phyloP scores from a whole-genome alignment of 805 yeast species.

The Pichia membranifaciens region DNA sequence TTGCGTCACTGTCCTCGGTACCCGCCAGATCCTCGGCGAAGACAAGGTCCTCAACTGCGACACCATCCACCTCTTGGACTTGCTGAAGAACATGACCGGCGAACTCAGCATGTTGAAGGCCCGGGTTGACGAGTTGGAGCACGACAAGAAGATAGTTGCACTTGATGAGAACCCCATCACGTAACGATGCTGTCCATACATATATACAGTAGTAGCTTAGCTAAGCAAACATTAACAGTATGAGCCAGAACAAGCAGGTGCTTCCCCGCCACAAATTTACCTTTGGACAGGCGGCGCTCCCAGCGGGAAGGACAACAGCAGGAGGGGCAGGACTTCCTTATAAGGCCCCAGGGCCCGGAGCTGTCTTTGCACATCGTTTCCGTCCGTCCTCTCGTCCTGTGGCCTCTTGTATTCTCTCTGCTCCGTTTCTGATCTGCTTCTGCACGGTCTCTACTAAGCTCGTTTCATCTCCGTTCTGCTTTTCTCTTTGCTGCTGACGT shows the following conservation, averaged over 20 bases:
- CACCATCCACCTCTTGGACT: constrained; percentile 7
- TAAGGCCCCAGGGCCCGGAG: background rate
- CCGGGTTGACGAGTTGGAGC: background rate
- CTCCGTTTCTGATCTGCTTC: background rate
- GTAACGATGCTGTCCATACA: background rate
- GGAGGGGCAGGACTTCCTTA: background rate
- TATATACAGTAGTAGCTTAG: no score
- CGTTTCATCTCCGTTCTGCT: background rate
- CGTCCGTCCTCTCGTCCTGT: background rate
- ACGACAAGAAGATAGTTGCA: no score
- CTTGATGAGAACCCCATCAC: no score
- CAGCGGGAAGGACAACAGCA: background rate
- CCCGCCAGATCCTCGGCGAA: constrained; percentile 27
- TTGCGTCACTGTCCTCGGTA: constrained; percentile 39
- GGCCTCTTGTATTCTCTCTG: no score
- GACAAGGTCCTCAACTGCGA: background rate
- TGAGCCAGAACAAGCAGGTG: no score
- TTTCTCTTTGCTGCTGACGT: background rate
- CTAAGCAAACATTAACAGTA: no score
- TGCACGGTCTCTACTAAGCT: background rate
- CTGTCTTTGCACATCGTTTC: background rate
- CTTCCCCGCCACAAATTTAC: no score
- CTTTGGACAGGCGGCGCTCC: background rate
- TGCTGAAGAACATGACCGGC: constrained; percentile 6
- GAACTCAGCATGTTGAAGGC: constrained; percentile 8